Evolutionary conservation across 2,329 filamentous ascomycete species (phyloP), one percentile per base, ranked within the genome.

Genomic region (Monosporascus sp.): DNA sequence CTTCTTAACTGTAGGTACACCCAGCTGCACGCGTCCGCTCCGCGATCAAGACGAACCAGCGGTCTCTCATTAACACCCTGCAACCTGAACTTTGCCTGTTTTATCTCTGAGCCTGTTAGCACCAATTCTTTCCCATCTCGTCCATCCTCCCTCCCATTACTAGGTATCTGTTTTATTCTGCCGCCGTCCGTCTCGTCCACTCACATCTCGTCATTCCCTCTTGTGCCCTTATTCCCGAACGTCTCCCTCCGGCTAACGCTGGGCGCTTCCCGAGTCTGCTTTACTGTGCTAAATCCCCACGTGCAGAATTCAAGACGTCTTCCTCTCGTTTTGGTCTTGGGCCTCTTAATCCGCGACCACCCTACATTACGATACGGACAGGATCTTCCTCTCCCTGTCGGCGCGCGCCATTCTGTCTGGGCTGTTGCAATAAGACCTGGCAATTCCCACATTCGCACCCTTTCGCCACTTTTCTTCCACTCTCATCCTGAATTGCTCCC

Each of bases 401-500:
- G n/a, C n/a, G 25, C 37, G 15, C 37, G 15, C 15, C 37, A 39
- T n/a, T 39, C 37, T 39, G 15, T 37, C 31, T 35, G 37, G 25
- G 25, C 31, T 27, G 47, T 37, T 57, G 65, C 65, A 66, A 68
- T 68, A 68, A 68, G 66, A 68, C 63, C 62, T 59, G 53, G 31
- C 52, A 50, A 60, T 58, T 62, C 63, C 65, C 66, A 57, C 60
- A 53, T 54, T 49, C 57, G 54, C 56, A 59, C 56, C 58, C 37
- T 50, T 60, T 65, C 62, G 60, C 64, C 65, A 63, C 64, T 65
- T 66, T 66, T 63, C 60, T 59, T 60, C 53, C 50, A 59, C 50
- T 52, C 58, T 60, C 57, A 57, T 58, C 59, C 54, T 50, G 48
- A 54, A 53, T 54, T 57, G 49, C 49, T 52, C 49, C 49, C 43